Evolutionary conservation across 495 filamentous ascomycete genomes (phyloP).

Genomic region (Penicillium riverlandense): DNA sequence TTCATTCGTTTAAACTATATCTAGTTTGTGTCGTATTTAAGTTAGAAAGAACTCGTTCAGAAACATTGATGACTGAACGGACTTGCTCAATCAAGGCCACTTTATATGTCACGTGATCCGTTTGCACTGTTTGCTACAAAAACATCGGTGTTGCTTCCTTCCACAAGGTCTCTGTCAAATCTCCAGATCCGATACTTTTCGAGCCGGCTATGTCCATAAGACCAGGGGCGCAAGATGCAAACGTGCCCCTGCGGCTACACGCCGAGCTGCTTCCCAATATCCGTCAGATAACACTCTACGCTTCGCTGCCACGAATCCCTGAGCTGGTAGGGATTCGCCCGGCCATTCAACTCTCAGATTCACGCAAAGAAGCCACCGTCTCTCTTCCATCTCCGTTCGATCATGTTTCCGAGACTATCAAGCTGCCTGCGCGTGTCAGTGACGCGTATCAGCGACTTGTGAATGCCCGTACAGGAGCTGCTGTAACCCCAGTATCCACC

Average conservation of each 20-base stretch:
- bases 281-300: conserved; percentile 69
- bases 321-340: conserved; percentile 23
- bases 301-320: conserved; percentile 49
- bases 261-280: conserved; percentile 87
- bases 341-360: conserved; percentile 29
- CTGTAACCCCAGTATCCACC: not conserved
- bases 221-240: not conserved
- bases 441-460: conserved; percentile 20
- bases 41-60: too few species aligned
- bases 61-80: too few species aligned
- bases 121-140: conserved; percentile 2
- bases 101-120: not conserved
- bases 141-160: not conserved
- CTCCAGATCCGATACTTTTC: not conserved
- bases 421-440: conserved; percentile 58
- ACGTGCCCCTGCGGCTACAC: conserved; percentile 49
- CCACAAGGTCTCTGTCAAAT: too few species aligned
- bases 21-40: too few species aligned
- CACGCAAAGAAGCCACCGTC: conserved; percentile 32
- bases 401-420: conserved; percentile 44
- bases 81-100: too few species aligned
- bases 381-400: conserved; percentile 36
- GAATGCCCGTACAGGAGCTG: not conserved
- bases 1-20: too few species aligned
- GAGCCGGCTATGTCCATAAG: not conserved